Evolutionary conservation across 2,329 filamentous ascomycete genomes (phyloP).

Genomic region (Diplodia seriata): DNA sequence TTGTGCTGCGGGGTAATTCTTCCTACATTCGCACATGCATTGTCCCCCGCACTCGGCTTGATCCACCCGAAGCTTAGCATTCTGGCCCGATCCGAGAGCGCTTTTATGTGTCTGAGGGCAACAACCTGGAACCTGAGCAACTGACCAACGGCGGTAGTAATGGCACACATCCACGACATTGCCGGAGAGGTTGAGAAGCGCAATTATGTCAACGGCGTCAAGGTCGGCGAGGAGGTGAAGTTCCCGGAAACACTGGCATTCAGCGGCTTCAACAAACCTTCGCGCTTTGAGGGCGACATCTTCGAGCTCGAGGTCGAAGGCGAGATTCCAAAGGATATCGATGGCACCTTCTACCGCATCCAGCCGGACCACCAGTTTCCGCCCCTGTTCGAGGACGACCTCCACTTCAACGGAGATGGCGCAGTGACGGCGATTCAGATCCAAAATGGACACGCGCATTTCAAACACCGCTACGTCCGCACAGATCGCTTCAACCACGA

Average conservation of each 20-base stretch:
- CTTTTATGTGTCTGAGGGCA: background rate
- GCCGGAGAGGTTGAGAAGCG: conserved; percentile 17
- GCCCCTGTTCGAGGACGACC: conserved; percentile 63
- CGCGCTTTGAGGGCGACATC: conserved; percentile 50
- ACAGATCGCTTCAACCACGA: conserved; percentile 53
- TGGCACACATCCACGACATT: conserved; percentile 25
- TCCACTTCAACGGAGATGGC: conserved; percentile 57
- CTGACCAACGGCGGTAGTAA: background rate
- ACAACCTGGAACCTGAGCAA: too few species aligned
- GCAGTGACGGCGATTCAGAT: conserved; percentile 53
- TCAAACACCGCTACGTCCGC: conserved; percentile 53
- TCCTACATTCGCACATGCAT: background rate
- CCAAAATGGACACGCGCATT: conserved; percentile 51
- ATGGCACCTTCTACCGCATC: conserved; percentile 55
- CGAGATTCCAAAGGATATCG: conserved; percentile 51
- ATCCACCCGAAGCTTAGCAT: background rate
- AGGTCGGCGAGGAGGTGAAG: conserved; percentile 41
- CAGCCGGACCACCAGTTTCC: conserved; percentile 59
- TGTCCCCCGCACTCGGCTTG: conserved; percentile 13
- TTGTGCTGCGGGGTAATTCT: background rate
- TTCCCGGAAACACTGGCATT: conserved; percentile 46
- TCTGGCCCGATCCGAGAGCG: background rate
- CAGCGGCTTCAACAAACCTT: conserved; percentile 51
- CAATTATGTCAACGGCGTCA: conserved; percentile 39
- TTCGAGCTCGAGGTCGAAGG: conserved; percentile 51